These are phyloP conservation scores for Cryptosporidium sp. DNA, from an alignment of 169 alveolate genomes.

Conservation along the genomic window DNA sequence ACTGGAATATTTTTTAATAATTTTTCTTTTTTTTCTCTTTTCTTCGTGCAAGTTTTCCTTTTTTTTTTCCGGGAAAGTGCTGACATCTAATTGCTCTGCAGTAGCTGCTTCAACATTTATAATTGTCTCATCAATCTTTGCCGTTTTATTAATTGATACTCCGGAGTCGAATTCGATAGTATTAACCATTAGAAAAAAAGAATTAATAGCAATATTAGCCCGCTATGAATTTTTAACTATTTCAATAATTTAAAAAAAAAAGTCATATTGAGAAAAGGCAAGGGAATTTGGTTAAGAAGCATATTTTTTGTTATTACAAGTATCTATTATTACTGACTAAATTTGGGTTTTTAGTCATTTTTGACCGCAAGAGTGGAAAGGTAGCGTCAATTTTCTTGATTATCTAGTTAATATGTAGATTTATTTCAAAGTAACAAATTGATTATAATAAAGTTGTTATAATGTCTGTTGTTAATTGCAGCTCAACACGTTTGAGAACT, in stretches of 20 bases:
- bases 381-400: background rate
- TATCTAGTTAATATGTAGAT: slow-evolving; percentile 11
- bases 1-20: background rate
- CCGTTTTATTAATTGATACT: background rate
- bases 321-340: background rate
- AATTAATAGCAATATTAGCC: background rate
- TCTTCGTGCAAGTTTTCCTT: background rate
- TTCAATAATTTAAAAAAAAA: too few species aligned
- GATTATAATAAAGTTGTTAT: background rate
- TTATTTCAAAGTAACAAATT: background rate
- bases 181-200: background rate
- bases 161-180: background rate
- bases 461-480: slow-evolving; percentile 22
- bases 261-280: background rate
- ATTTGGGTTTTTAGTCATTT: background rate
- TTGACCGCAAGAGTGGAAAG: slow-evolving; percentile 8
- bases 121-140: background rate
- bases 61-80: background rate
- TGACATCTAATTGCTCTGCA: background rate
- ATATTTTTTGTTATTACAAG: background rate
- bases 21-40: background rate
- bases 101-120: background rate
- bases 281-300: background rate
- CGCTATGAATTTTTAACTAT: background rate
- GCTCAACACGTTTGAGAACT: slow-evolving; percentile 30